A percentile compares a stretch with the other conserved stretches of the same genome.
These are phyloP conservation scores for Acorus calamus DNA, from an alignment of 106 monocot genomes.

Conservation along the genomic window DNA sequence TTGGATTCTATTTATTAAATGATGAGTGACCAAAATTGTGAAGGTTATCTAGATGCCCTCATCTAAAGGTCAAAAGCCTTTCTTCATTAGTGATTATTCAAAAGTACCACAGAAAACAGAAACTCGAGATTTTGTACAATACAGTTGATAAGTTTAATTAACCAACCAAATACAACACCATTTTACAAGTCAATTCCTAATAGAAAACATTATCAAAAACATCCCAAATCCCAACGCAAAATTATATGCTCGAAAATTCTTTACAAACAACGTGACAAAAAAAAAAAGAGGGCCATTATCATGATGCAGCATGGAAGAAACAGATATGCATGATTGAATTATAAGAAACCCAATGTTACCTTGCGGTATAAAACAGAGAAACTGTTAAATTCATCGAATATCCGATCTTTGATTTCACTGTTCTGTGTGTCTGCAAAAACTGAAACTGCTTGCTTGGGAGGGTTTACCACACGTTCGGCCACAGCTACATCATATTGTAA, in stretches of 20 bases:
- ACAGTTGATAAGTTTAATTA: too few species aligned
- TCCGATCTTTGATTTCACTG: constrained; percentile 93
- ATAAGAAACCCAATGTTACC: constrained; percentile 24
- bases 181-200: too few species aligned
- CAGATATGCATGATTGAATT: background rate
- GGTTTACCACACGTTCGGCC: constrained; percentile 84
- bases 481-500: constrained; percentile 78
- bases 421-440: constrained; percentile 96
- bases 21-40: too few species aligned
- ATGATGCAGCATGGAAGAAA: background rate
- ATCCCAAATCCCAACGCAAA: too few species aligned
- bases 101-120: too few species aligned
- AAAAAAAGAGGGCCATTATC: background rate
- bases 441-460: constrained; percentile 97
- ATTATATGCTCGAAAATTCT: background rate
- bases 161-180: too few species aligned
- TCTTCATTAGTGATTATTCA: too few species aligned
- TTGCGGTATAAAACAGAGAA: constrained; percentile 90
- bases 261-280: background rate
- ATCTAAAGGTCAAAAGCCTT: too few species aligned
- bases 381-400: constrained; percentile 98
- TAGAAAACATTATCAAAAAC: too few species aligned
- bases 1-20: too few species aligned
- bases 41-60: too few species aligned
- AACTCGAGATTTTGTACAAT: too few species aligned